These are phyloP conservation scores for Piloderma croceum DNA, from an alignment of 768 basidiomycete species.

Conservation along the genomic window DNA sequence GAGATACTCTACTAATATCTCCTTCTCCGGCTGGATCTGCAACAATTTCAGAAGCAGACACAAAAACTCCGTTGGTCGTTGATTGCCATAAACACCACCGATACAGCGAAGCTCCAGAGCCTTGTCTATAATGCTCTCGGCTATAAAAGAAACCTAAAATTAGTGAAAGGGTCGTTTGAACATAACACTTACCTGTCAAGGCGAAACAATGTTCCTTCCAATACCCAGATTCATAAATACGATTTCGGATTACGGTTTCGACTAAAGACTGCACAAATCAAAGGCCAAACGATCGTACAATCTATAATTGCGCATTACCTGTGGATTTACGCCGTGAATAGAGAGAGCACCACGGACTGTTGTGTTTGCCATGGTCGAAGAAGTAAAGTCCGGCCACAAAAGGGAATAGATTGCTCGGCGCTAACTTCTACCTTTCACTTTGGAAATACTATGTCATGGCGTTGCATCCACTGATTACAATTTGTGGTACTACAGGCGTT, in stretches of 20 bases:
- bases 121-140: slow-evolving; percentile 91
- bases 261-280: slow-evolving; percentile 67
- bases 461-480: slow-evolving; percentile 65
- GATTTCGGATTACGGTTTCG: slow-evolving; percentile 91
- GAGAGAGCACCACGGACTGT: slow-evolving; percentile 81
- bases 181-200: slow-evolving; percentile 61
- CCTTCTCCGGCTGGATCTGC: slow-evolving; percentile 96
- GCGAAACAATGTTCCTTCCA: slow-evolving; percentile 99
- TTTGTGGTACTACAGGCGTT: slow-evolving; percentile 93
- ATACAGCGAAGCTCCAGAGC: slow-evolving; percentile 76
- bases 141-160: slow-evolving; percentile 32
- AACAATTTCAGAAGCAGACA: slow-evolving; percentile 90
- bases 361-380: slow-evolving; percentile 75
- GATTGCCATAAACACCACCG: slow-evolving; percentile 94
- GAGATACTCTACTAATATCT: slow-evolving; percentile 92
- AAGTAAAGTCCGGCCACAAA: slow-evolving; percentile 6
- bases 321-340: slow-evolving; percentile 97
- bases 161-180: neutral
- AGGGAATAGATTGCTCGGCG: slow-evolving; percentile 5
- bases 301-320: slow-evolving; percentile 46
- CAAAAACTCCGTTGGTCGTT: slow-evolving; percentile 90
- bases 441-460: too few species aligned
- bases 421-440: too few species aligned
- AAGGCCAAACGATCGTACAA: slow-evolving; percentile 6
- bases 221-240: slow-evolving; percentile 90